These are phyloP conservation scores for Raddia distichophylla DNA, from an alignment of 176 grass and related monocot species.

Conservation along the genomic window DNA sequence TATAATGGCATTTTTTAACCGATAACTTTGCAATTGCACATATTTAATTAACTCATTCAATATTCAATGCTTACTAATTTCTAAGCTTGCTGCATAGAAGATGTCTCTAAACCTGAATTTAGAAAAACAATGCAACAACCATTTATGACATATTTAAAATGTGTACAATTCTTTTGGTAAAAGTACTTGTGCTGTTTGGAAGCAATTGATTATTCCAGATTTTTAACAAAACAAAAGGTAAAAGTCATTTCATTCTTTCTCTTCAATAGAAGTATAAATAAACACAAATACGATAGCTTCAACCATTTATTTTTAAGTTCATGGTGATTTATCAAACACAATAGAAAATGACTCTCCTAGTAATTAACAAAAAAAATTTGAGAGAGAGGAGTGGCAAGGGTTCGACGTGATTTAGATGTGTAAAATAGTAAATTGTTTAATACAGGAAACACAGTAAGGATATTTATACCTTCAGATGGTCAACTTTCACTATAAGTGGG, in stretches of 20 bases:
- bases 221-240: constrained; percentile 9
- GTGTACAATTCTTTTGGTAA: background rate
- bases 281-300: background rate
- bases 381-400: background rate
- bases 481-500: constrained; percentile 69
- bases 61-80: too few relatives aligned
- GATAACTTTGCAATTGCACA: too few relatives aligned
- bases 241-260: background rate
- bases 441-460: background rate
- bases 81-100: too few relatives aligned
- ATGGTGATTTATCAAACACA: background rate
- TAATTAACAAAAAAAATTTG: background rate
- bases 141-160: background rate
- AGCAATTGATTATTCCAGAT: background rate
- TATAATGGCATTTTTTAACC: too few relatives aligned
- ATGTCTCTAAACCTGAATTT: background rate
- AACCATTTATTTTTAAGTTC: background rate
- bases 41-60: too few relatives aligned
- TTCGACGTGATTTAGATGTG: background rate
- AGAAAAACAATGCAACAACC: background rate
- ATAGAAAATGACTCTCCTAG: background rate
- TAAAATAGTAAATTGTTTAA: background rate
- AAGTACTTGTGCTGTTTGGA: background rate
- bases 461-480: constrained; percentile 61
- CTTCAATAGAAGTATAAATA: background rate